A percentile compares a stretch with the other conserved stretches of the same genome.
phyloP scores from a whole-genome alignment of 495 filamentous ascomycete species.

The Penicillium lividum region DNA sequence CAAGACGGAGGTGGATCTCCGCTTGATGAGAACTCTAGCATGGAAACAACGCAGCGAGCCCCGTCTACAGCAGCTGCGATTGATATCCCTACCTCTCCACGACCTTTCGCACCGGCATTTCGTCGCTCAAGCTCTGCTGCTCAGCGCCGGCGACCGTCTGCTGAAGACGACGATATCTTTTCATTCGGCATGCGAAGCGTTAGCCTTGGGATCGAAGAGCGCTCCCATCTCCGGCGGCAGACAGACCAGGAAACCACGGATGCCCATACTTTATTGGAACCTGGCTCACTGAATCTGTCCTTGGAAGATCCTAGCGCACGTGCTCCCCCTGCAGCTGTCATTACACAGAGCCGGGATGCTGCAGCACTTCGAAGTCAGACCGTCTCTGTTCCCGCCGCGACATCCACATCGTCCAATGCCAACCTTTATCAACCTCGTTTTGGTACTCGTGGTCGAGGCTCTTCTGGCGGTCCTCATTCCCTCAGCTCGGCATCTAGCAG shows the following conservation, averaged over 20 bases:
- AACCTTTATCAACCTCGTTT: slow-evolving; percentile 46
- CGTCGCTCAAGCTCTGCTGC: slow-evolving; percentile 78
- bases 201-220: slow-evolving; percentile 71
- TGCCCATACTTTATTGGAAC: slow-evolving; percentile 6
- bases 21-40: slow-evolving; percentile 38
- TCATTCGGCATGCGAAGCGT: slow-evolving; percentile 71
- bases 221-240: slow-evolving; percentile 57
- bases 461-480: slow-evolving; percentile 42
- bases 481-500: slow-evolving; percentile 48
- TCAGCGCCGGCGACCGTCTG: slow-evolving; percentile 58
- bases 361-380: slow-evolving; percentile 36
- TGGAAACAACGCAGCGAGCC: slow-evolving; percentile 45
- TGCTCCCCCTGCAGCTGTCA: slow-evolving; percentile 38
- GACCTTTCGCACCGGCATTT: slow-evolving; percentile 57
- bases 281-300: background rate
- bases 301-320: slow-evolving; percentile 22
- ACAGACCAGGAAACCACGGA: slow-evolving; percentile 35
- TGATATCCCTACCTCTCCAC: slow-evolving; percentile 79
- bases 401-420: slow-evolving; percentile 35
- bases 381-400: slow-evolving; percentile 39
- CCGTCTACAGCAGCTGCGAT: slow-evolving; percentile 65
- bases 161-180: slow-evolving; percentile 63
- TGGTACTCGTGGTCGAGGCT: slow-evolving; percentile 42
- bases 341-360: slow-evolving; percentile 42
- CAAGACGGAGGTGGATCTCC: slow-evolving; percentile 40